These are phyloP conservation scores for Colletotrichum sp. DNA, from an alignment of 2,329 filamentous ascomycete genomes.

Conservation along the genomic window DNA sequence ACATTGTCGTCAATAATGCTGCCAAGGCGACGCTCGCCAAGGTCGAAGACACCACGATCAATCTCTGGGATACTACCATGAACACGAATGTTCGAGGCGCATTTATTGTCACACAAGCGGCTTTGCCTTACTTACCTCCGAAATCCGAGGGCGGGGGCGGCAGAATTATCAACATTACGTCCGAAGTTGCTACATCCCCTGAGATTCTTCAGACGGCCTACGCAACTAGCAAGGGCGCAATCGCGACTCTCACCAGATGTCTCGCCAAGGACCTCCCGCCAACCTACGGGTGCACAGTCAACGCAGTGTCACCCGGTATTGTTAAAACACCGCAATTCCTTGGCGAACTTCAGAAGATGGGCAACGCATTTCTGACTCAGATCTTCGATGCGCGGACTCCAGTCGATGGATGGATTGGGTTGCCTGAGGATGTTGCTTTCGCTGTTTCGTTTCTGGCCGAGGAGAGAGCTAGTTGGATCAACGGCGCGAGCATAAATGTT, in stretches of 20 bases:
- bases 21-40: constrained; percentile 41
- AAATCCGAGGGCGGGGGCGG: constrained; percentile 22
- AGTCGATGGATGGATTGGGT: constrained; percentile 44
- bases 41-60: constrained; percentile 40
- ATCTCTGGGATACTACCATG: constrained; percentile 42
- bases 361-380: constrained; percentile 34
- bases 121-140: constrained; percentile 40
- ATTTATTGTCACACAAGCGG: constrained; percentile 44
- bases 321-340: constrained; percentile 44
- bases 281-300: constrained; percentile 51
- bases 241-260: constrained; percentile 49
- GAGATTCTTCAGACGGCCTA: constrained; percentile 50
- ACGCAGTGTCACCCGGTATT: constrained; percentile 47
- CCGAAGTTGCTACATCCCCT: constrained; percentile 37
- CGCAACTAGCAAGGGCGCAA: constrained; percentile 54
- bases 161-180: constrained; percentile 49
- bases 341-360: constrained; percentile 40
- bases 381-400: constrained; percentile 48
- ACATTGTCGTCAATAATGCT: constrained; percentile 43
- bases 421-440: constrained; percentile 50
- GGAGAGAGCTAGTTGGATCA: constrained; percentile 50
- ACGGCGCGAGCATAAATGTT: constrained; percentile 39
- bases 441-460: constrained; percentile 51
- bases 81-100: constrained; percentile 46
- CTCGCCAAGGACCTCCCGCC: constrained; percentile 50